Base-by-base conservation (phyloP, 2,329 filamentous ascomycete species). In the Alternaria gaisen region DNA sequence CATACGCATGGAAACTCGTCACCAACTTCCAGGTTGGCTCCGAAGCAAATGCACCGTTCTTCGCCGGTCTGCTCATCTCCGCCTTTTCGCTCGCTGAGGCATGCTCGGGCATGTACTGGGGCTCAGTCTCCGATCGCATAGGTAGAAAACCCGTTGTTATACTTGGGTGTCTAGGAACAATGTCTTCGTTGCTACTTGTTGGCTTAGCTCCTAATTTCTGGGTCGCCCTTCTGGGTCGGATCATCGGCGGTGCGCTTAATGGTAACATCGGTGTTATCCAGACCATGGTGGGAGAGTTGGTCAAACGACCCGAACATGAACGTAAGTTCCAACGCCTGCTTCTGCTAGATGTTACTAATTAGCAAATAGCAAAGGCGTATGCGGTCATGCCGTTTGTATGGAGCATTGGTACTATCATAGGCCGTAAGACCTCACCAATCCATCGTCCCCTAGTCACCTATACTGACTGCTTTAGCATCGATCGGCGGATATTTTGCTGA, bases 261-360 rank as follows among this genome's bases (percentile, higher is more conserved):
- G 94, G 94, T 60, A 97, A 97, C 74, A 93, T 60, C 24, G 67
- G 67, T 44, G 91, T 95, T 36, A 92, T 95, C 67, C 77, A 96
- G 79, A 97, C 93, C 18, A 96, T 97, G 91, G 94, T 97, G 14
- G 92, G 90, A 28, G 94, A 97, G 78, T 79, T 97, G 57, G 91
- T 96, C 53, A 91, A 86, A 34, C 91, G 90, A 59, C 92, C 91
- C 14, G 91, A 94, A 71, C 92, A 97, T 79, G 93, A 97, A 80
- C 92, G 90, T 92, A 80, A 83, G 89, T 86, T 14, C 22, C 16
- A 12, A 18, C 11, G 22, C 11, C 2, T 32, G 16, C 36, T 18
- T 52, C 14, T 42, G 58, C 22, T 63, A 69, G 44, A 53, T 14
- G 24, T 47, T 4, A 90, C 95, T 57, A 91, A 86, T 32, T 91